A percentile compares a stretch with the other conserved stretches of the same genome.
phyloP scores from a whole-genome alignment of 192 early-diverging fungal genomes.

The Funneliformis mosseae region DNA sequence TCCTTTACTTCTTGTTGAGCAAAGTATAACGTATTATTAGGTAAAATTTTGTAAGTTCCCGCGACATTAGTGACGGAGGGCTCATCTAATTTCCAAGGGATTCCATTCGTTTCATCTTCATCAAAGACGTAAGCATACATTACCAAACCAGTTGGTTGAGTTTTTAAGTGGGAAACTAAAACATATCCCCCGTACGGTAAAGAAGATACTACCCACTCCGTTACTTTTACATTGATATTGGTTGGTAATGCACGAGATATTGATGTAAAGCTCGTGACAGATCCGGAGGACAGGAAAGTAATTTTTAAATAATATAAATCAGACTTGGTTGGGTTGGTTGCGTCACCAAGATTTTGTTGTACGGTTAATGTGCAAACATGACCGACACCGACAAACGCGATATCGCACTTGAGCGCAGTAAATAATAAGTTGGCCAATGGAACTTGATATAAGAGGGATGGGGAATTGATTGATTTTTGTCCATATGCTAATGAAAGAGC shows the following conservation, averaged over 20 bases:
- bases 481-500: neutral
- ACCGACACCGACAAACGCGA: neutral
- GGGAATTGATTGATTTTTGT: neutral
- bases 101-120: no score
- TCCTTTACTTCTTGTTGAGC: no score
- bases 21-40: no score
- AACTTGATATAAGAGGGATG: neutral
- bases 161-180: no score
- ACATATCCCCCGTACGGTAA: neutral
- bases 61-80: no score
- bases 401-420: neutral
- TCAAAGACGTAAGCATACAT: no score
- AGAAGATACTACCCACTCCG: neutral
- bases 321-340: neutral
- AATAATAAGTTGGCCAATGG: neutral
- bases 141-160: no score
- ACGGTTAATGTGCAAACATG: neutral
- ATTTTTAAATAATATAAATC: neutral
- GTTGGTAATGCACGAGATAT: neutral
- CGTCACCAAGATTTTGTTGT: neutral
- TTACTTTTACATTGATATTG: neutral
- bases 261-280: neutral
- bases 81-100: no score
- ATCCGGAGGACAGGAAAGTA: neutral
- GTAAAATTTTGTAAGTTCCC: no score